Evolutionary conservation across 257 asterid species (phyloP).

Genomic region (Capsicum pubescens): DNA sequence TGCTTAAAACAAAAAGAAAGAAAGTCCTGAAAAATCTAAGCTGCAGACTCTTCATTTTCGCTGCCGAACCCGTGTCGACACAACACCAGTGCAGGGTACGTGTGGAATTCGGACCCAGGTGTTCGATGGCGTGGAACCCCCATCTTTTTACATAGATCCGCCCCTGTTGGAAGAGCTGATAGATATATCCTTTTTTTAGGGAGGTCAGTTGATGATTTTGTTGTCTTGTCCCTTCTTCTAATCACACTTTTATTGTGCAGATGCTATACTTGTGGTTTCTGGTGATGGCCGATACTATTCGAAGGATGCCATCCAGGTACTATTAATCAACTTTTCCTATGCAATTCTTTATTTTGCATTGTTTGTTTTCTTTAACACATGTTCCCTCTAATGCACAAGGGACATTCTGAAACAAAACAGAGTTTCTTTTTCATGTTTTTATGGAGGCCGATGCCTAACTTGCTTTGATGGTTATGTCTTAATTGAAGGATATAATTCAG

Average conservation of each 20-base stretch:
- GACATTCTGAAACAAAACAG: not conserved
- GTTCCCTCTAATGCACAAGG: not conserved
- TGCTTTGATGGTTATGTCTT: not conserved
- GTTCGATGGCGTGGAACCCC: not conserved
- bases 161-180: not conserved
- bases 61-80: too few relatives aligned
- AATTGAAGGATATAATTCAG: not conserved
- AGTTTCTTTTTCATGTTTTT: constrained; percentile 16
- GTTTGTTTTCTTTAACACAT: constrained; percentile 9
- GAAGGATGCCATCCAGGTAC: constrained; percentile 90
- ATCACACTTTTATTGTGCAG: constrained; percentile 45
- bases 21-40: not conserved
- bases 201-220: not conserved
- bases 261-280: constrained; percentile 96
- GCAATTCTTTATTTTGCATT: constrained; percentile 16
- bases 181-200: not conserved
- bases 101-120: not conserved
- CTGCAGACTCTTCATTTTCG: too few relatives aligned
- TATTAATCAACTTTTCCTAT: constrained; percentile 27
- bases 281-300: constrained; percentile 99
- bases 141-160: not conserved
- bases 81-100: not conserved
- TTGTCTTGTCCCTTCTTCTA: constrained; percentile 18
- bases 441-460: not conserved
- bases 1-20: not conserved